phyloP scores from a whole-genome alignment of 2,329 filamentous ascomycete genomes.

The Plenodomus biglobosus region DNA sequence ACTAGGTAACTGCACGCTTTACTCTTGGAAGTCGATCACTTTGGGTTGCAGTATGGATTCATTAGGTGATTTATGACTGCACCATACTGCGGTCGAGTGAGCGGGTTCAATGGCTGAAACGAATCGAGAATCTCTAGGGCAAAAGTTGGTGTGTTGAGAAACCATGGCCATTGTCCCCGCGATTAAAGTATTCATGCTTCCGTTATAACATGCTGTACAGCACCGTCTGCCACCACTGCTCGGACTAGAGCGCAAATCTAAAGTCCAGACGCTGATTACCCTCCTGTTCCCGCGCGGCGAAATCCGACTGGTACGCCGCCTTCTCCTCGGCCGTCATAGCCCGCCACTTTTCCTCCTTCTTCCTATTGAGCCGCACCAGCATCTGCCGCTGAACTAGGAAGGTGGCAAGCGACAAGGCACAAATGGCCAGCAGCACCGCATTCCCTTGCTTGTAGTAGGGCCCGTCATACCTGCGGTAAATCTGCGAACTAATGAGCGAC shows the following conservation, averaged over 20 bases:
- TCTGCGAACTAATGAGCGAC: constrained; percentile 45
- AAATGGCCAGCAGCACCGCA: constrained; percentile 53
- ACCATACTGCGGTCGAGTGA: too few relatives aligned
- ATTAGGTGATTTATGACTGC: too few relatives aligned
- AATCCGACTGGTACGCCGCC: constrained; percentile 51
- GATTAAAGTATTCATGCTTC: too few relatives aligned
- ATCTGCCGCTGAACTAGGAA: constrained; percentile 55
- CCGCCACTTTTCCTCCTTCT: constrained; percentile 52
- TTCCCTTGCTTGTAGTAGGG: constrained; percentile 59
- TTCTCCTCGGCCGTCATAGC: constrained; percentile 54
- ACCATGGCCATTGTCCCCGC: too few relatives aligned
- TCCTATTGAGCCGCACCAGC: constrained; percentile 25
- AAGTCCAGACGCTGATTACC: constrained; percentile 48
- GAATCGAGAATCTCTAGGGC: too few relatives aligned
- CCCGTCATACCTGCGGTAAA: constrained; percentile 58
- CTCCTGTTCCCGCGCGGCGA: constrained; percentile 28
- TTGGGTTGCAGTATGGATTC: too few relatives aligned
- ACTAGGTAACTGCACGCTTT: too few relatives aligned
- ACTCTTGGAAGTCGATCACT: too few relatives aligned
- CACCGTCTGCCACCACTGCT: neutral
- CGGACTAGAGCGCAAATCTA: constrained; percentile 34
- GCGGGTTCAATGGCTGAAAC: too few relatives aligned
- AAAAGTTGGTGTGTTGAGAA: too few relatives aligned
- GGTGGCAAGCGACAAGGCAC: constrained; percentile 50
- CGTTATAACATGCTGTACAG: too few relatives aligned